Evolutionary conservation across 2,329 filamentous ascomycete genomes (phyloP), one percentile per base, ranked within the genome.

Genomic region (Trichophyton schoenleinii): DNA sequence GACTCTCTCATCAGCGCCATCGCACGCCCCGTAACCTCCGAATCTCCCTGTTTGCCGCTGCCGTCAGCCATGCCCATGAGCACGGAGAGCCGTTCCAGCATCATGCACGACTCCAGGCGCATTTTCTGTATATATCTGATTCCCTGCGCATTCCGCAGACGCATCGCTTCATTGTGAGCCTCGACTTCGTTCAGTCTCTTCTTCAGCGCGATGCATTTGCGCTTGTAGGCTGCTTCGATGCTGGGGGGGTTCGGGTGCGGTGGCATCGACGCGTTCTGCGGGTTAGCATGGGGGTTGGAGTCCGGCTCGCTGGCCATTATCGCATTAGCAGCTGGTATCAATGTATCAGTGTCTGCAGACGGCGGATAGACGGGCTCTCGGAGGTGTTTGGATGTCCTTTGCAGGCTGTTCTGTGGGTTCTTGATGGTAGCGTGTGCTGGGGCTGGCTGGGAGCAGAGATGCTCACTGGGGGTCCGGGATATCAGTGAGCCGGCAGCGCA

Each of bases 181-280:
- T 97, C 91, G 68, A 97, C 89, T 73, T 96, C 91, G 72, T 86
- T 88, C 65, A 94, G 89, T 64, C 94, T 88, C 68, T 89, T 88
- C 77, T 95, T 95, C 22, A 99, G 83, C 68, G 95, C 88, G 71
- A 96, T 90, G 74, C 92, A 97, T 83, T 99, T 97, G 66, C 89
- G 85, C 69, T 94, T 91, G 76, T 97, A 99, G 58, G 92, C 91
- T 72, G 92, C 87, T 75, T 99, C 92, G 65, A 97, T 91, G 15
- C 91, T 95, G 15, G 94, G 92, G 20, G 92, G 90, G 61, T 86
- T 81, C 11, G 79, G 72, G 63, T 71, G 65, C 67, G 52, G 59
- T 3, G 59, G 44, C n/a, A 42, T 38, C 34, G 49, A 11, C 28
- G 58, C 31, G 34, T 63, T 63, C 41, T 67, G 38, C 18, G 63